Conservation (phyloP, 306 rosid genomes). For the Begonia loranthoides region DNA sequence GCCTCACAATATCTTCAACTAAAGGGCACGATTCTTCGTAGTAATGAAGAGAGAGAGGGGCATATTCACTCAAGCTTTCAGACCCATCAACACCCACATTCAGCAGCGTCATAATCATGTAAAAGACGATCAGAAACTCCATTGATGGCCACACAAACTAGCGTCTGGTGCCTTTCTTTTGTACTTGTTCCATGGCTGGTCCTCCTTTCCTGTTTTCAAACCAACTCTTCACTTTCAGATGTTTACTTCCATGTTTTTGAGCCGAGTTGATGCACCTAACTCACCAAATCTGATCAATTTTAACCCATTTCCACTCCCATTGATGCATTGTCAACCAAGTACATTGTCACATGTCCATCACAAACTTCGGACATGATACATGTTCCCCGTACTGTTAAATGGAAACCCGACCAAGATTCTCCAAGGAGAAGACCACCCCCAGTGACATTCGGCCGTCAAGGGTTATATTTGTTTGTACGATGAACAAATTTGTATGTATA, state of each 20-base stretch:
- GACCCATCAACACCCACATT: constrained; percentile 16
- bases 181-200: constrained; percentile 7
- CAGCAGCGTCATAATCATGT: constrained; percentile 13
- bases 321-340: too few species aligned
- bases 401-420: too few species aligned
- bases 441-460: too few species aligned
- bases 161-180: constrained; percentile 16
- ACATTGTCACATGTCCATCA: too few species aligned
- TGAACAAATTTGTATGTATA: too few species aligned
- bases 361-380: too few species aligned
- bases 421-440: too few species aligned
- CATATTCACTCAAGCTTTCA: constrained; percentile 11
- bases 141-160: constrained; percentile 8
- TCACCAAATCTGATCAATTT: constrained; percentile 17
- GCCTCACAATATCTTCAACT: constrained; percentile 60
- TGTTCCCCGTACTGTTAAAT: too few species aligned
- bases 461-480: too few species aligned
- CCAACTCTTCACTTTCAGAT: constrained; percentile 25
- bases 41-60: constrained; percentile 36
- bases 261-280: constrained; percentile 60
- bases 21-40: constrained; percentile 62
- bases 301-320: too few species aligned
- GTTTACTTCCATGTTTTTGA: constrained; percentile 15
- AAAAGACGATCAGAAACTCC: constrained; percentile 13
- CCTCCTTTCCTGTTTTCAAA: constrained; percentile 25